Evolutionary conservation across 768 basidiomycete genomes (phyloP).

Genomic region (Pisolithus orientalis): DNA sequence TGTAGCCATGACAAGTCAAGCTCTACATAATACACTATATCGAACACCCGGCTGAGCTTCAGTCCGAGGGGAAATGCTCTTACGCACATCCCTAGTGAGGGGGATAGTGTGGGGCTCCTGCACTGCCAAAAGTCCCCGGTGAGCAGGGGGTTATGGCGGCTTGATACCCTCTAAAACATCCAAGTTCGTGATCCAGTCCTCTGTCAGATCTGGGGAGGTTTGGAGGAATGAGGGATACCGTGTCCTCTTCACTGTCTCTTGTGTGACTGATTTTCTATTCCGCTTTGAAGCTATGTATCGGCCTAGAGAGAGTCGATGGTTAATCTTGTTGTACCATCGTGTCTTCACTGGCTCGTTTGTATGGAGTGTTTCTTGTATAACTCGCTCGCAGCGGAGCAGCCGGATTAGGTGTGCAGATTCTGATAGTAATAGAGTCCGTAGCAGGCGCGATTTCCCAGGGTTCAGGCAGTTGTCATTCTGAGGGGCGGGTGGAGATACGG

Average conservation of each 20-base stretch:
- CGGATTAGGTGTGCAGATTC: constrained; percentile 27
- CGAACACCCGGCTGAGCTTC: too few relatives aligned
- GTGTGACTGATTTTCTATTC: not conserved
- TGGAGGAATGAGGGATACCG: too few relatives aligned
- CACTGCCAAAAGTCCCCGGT: too few relatives aligned
- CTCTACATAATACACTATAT: too few relatives aligned
- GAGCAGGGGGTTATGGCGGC: too few relatives aligned
- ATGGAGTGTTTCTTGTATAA: constrained; percentile 5
- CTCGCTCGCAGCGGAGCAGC: constrained; percentile 21
- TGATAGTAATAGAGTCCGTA: constrained; percentile 5
- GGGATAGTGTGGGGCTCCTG: too few relatives aligned
- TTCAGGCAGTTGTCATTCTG: not conserved
- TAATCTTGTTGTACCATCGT: not conserved
- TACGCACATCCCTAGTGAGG: too few relatives aligned
- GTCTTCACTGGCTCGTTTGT: not conserved
- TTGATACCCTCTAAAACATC: too few relatives aligned
- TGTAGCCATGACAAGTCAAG: too few relatives aligned
- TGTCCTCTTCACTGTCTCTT: not conserved
- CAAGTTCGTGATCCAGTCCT: too few relatives aligned
- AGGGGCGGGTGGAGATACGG: not conserved
- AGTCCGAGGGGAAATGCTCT: too few relatives aligned
- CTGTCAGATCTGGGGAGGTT: too few relatives aligned
- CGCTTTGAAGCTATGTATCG: not conserved
- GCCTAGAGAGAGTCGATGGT: not conserved
- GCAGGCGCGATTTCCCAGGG: constrained; percentile 14